Conservation (phyloP, 768 basidiomycete genomes). For the Boletus reticuloceps region DNA sequence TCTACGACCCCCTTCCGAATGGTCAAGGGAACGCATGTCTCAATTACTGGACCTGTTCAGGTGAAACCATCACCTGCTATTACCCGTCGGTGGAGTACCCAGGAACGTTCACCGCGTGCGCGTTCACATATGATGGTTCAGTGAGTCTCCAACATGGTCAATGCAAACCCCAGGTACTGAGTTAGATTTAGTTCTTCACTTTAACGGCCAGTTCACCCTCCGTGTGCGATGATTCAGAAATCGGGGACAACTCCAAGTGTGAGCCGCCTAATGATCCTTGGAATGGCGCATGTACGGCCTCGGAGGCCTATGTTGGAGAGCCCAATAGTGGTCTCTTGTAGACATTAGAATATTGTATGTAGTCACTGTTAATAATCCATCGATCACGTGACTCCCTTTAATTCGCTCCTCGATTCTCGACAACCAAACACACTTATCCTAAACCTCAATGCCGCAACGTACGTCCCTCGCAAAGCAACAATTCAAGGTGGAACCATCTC, state of each 20-base stretch:
- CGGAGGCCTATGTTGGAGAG: not conserved
- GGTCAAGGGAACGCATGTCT: not conserved
- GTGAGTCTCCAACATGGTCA: not conserved
- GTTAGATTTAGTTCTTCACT: not conserved
- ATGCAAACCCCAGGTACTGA: not conserved
- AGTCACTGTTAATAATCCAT: no score
- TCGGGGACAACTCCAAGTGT: not conserved
- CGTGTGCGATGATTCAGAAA: not conserved
- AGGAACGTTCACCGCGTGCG: not conserved
- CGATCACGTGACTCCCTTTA: not conserved
- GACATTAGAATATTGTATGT: not conserved
- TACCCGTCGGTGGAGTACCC: not conserved
- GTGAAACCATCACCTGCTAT: not conserved
- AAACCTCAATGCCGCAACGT: conserved; percentile 7
- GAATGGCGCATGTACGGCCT: not conserved
- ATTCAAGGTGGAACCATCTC: not conserved
- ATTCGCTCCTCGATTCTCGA: not conserved
- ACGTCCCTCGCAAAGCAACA: conserved; percentile 29
- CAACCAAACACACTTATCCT: not conserved
- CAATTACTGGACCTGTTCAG: not conserved
- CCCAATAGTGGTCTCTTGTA: not conserved
- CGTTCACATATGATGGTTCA: not conserved
- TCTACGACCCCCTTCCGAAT: no score
- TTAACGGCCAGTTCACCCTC: not conserved
- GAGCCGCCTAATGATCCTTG: not conserved